phyloP scores from a whole-genome alignment of 2,329 filamentous ascomycete genomes.

The Xylariaceae sp. region DNA sequence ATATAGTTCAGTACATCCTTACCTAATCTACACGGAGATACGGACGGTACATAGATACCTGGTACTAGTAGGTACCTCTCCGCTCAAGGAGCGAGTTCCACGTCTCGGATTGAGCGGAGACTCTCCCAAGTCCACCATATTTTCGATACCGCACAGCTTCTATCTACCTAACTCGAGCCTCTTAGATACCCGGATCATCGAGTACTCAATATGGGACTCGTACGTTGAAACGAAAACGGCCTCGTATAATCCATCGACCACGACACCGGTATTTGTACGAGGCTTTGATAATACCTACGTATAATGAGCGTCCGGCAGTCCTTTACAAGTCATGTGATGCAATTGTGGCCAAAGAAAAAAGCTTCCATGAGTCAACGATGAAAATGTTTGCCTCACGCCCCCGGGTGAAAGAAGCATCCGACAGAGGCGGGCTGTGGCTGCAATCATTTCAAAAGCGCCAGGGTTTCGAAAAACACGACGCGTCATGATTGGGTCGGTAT shows the following conservation, averaged over 20 bases:
- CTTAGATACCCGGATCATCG: not conserved
- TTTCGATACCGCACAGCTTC: not conserved
- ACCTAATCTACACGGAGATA: no score
- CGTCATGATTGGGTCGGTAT: conserved; percentile 35
- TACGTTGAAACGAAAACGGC: no score
- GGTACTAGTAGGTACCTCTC: not conserved
- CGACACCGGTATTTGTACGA: no score
- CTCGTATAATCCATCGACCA: no score
- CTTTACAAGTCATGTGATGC: conserved; percentile 23
- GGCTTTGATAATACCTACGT: no score
- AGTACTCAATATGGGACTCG: no score
- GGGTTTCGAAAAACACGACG: conserved; percentile 25
- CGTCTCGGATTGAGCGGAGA: not conserved
- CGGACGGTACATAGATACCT: no score
- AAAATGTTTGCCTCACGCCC: conserved; percentile 9
- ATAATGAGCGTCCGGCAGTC: no score
- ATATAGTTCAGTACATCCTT: no score
- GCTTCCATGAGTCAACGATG: conserved; percentile 29
- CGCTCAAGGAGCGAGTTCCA: not conserved
- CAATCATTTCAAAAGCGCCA: conserved; percentile 34
- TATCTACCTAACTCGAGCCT: not conserved
- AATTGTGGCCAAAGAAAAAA: conserved; percentile 11
- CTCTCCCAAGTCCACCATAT: not conserved
- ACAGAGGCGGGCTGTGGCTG: conserved; percentile 25
- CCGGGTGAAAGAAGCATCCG: conserved; percentile 8